Evolutionary conservation across 2,329 filamentous ascomycete genomes (phyloP), one percentile per base, ranked within the genome.

Genomic region (Fusarium nelsonii): DNA sequence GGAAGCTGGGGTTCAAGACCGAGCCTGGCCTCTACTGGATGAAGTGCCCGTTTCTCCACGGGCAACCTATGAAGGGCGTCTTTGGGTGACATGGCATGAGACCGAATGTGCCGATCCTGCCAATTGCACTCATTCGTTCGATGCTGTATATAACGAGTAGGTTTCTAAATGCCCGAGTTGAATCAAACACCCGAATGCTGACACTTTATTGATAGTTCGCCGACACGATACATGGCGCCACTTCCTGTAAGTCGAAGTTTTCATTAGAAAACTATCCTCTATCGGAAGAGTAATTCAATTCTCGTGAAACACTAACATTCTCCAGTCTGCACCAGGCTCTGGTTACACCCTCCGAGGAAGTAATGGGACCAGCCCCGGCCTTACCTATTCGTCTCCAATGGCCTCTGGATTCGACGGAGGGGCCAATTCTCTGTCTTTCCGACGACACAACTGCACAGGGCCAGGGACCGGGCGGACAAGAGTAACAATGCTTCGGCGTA

Each of bases 391-490:
- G 8, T 32, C 16, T 3, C 6, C 6, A 3, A 1, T n/a, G 4
- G 11, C 11, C 1, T n/a, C 9, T 16, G 18, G 8, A 33, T 30
- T 12, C 1, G 20, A 20, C 16, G n/a, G 11, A 37, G 2, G 5
- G 15, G 4, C 12, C 11, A 8, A 20, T 28, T 8, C 23, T 20
- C 2, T 8, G 4, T 8, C 11, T 12, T 12, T 28, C 2, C 12
- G 4, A 4, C 7, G 1, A 10, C n/a, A 37, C 16, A 10, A 6
- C 0, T 1, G 5, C 6, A 6, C 0, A 18, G 6, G 7, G 43
- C 6, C 6, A 3, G 11, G 8, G 16, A n/a, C 33, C 4, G 10
- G 3, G 11, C 30, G 1, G 2, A 4, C 26, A 2, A 20, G 18
- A 18, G 23, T 26, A 36, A 9, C 12, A 8, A 26, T 6, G 4